A percentile compares a stretch with the other conserved stretches of the same genome.
Conservation (phyloP, 371 early-diverging fungal genomes). For the Saksenaea oblongispora region DNA sequence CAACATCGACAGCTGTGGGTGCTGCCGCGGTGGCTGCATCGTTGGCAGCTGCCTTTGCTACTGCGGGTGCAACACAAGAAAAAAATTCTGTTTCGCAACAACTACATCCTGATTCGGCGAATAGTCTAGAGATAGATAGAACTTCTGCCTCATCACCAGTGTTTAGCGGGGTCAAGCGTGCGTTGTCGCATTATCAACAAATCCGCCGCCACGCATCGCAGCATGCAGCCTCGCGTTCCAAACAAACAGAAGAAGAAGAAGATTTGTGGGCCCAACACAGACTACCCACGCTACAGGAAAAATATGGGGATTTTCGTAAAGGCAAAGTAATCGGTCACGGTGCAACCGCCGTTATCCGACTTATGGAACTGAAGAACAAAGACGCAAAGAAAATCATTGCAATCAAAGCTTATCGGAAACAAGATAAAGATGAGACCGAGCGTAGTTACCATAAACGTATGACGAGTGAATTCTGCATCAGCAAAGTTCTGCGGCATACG, state of each 20-base stretch:
- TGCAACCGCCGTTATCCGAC: constrained; percentile 29
- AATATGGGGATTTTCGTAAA: constrained; percentile 24
- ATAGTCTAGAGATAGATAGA: not conserved
- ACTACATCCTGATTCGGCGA: constrained; percentile 23
- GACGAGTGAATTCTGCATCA: constrained; percentile 74
- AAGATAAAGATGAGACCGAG: constrained; percentile 47
- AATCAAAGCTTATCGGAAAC: constrained; percentile 58
- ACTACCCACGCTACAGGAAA: constrained; percentile 19
- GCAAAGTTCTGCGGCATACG: constrained; percentile 56
- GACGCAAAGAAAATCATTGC: constrained; percentile 14
- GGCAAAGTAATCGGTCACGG: constrained; percentile 29
- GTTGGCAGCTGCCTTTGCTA: constrained; percentile 16
- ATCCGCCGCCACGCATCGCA: constrained; percentile 6
- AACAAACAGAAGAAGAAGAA: constrained; percentile 2
- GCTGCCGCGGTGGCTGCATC: constrained; percentile 23
- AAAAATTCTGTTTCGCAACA: not conserved
- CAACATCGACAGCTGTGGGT: constrained; percentile 10
- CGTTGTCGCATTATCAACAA: constrained; percentile 23
- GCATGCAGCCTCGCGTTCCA: not conserved
- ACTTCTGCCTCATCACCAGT: constrained; percentile 17
- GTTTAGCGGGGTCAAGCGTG: constrained; percentile 23
- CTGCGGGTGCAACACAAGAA: constrained; percentile 11
- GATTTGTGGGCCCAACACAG: not conserved
- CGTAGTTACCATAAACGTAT: constrained; percentile 64
- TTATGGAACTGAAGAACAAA: constrained; percentile 12